Percentiles rank a stretch among this genome's conserved stretches.
Conservation (phyloP, 2,329 filamentous ascomycete genomes). For the Thielaviopsis ethacetica region DNA sequence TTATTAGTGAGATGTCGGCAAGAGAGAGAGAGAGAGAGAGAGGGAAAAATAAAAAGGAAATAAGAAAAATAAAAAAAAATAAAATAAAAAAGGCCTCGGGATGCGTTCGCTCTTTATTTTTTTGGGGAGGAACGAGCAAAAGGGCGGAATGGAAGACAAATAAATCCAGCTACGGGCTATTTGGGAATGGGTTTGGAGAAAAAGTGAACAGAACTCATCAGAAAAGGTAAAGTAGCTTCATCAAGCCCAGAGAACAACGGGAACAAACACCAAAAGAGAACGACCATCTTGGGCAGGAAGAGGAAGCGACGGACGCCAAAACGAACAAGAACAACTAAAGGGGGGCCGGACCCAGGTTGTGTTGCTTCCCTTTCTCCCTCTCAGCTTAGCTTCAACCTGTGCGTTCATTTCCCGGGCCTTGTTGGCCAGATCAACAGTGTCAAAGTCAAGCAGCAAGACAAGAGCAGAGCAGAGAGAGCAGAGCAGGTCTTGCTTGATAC, state of each 20-base stretch:
- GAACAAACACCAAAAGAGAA: neutral
- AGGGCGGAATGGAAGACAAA: slow-evolving; percentile 15
- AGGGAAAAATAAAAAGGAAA: slow-evolving; percentile 3
- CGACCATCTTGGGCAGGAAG: neutral
- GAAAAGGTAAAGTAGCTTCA: neutral
- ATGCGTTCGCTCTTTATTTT: slow-evolving; percentile 6
- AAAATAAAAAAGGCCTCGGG: slow-evolving; percentile 6
- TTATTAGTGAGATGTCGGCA: neutral
- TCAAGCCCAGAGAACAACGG: neutral
- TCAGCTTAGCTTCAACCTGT: no score
- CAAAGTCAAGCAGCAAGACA: no score
- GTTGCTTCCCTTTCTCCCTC: no score
- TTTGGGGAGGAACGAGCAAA: slow-evolving; percentile 7
- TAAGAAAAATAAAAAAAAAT: neutral
- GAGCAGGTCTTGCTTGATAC: no score
- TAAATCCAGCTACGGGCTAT: neutral
- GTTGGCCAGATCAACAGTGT: no score
- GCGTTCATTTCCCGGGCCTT: no score
- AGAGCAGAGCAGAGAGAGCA: no score
- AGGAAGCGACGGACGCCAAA: neutral
- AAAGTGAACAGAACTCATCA: neutral
- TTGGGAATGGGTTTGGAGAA: neutral
- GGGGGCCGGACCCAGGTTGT: no score
- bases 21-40: neutral
- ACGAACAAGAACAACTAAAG: no score